Evolutionary conservation across 2,329 filamentous ascomycete genomes (phyloP), one percentile per base, ranked within the genome.

Genomic region (Fusarium azukiicola): DNA sequence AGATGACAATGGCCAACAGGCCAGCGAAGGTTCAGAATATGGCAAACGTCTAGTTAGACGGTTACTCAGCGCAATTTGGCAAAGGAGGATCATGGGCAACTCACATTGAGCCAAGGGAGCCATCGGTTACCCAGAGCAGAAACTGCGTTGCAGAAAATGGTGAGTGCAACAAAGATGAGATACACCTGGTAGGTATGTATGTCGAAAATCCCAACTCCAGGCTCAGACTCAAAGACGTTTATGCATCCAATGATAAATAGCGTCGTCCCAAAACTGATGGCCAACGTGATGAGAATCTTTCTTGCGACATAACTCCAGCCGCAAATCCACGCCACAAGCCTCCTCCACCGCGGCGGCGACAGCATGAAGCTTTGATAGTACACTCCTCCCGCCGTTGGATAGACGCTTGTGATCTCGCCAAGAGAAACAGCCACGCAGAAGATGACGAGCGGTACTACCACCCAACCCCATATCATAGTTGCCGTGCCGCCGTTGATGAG

Each of bases 351-450:
- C 0, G 54, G 7, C 3, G 54, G 32, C 14, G 54, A 32, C 11
- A 58, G 27, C 54, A 58, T 58, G 16, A 63, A 63, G 2, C 38
- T 63, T 14, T 63, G 58, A 27, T 63, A 63, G 21, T 63, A 63
- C 3, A 63, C 58, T 7, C 58, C 58, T 27, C n/a, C n/a, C n/a
- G n/a, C n/a, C n/a, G n/a, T n/a, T n/a, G n/a, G n/a, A n/a, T n/a
- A n/a, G n/a, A n/a, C n/a, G n/a, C n/a, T n/a, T n/a, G n/a, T n/a
- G n/a, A n/a, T n/a, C n/a, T n/a, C n/a, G n/a, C n/a, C n/a, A n/a
- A n/a, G n/a, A n/a, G n/a, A n/a, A n/a, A n/a, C n/a, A n/a, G n/a
- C n/a, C n/a, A n/a, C n/a, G n/a, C n/a, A n/a, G n/a, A n/a, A n/a
- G n/a, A n/a, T n/a, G n/a, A n/a, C n/a, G n/a, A n/a, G n/a, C n/a